phyloP scores from a whole-genome alignment of 2,329 filamentous ascomycete species.

The Trichoderma afroharzianum region DNA sequence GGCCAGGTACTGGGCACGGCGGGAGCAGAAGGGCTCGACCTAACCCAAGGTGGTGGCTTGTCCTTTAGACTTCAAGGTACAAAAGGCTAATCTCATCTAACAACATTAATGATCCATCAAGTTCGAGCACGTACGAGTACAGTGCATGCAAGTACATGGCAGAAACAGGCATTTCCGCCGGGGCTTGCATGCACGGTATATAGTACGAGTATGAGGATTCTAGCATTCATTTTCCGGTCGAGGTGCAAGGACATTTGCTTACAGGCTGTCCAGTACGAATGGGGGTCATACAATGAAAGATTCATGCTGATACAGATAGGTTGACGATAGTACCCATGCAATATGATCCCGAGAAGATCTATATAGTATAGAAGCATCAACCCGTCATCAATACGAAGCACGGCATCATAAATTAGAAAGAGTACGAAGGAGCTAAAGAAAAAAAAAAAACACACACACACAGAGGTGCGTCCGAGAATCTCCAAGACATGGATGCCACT shows the following conservation, averaged over 20 bases:
- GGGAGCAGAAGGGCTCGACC: neutral
- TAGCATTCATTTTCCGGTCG: neutral
- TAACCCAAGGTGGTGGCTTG: slow-evolving; percentile 9
- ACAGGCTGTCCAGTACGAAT: neutral
- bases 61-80: slow-evolving; percentile 6
- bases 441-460: neutral
- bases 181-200: neutral
- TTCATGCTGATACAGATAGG: neutral
- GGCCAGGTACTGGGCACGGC: neutral
- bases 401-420: neutral
- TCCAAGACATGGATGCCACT: neutral
- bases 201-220: neutral
- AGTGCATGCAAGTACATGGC: too few species aligned
- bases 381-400: neutral
- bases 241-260: neutral
- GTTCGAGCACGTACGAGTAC: neutral
- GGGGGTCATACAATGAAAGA: neutral
- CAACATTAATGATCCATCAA: neutral
- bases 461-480: neutral
- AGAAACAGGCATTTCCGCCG: too few species aligned
- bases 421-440: neutral
- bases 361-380: neutral
- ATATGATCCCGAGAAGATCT: neutral
- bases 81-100: neutral
- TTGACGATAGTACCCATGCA: neutral